Evolutionary conservation across 2,329 filamentous ascomycete species (phyloP).

Genomic region (Pyrenophora seminiperda): DNA sequence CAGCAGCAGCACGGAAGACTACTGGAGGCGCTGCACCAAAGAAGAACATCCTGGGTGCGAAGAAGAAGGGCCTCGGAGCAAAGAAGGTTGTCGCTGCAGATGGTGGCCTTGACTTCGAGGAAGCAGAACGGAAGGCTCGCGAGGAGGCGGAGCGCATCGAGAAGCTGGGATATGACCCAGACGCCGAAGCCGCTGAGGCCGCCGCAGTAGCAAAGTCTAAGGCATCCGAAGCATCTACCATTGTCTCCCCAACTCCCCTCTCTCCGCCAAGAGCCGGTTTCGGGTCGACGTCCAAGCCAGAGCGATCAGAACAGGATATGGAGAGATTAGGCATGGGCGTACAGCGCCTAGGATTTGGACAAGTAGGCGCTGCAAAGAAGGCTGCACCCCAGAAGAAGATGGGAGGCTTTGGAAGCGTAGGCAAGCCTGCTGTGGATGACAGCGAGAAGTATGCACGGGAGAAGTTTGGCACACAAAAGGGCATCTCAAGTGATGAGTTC

Average conservation of each 20-base stretch:
- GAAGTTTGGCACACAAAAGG: slow-evolving; percentile 92
- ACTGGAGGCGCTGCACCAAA: slow-evolving; percentile 67
- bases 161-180: slow-evolving; percentile 92
- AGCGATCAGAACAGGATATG: slow-evolving; percentile 72
- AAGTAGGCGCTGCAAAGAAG: slow-evolving; percentile 69
- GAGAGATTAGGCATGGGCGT: slow-evolving; percentile 91
- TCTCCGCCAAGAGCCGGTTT: slow-evolving; percentile 68
- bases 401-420: slow-evolving; percentile 87
- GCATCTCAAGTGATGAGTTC: slow-evolving; percentile 97
- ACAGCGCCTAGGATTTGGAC: slow-evolving; percentile 82
- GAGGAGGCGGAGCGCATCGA: slow-evolving; percentile 96
- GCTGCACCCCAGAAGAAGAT: slow-evolving; percentile 69
- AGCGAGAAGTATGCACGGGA: slow-evolving; percentile 80
- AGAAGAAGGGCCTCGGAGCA: slow-evolving; percentile 58
- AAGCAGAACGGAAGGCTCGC: slow-evolving; percentile 94
- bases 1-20: slow-evolving; percentile 80
- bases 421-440: slow-evolving; percentile 72
- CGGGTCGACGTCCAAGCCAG: slow-evolving; percentile 60
- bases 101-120: slow-evolving; percentile 83
- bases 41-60: slow-evolving; percentile 89
- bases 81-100: slow-evolving; percentile 77
- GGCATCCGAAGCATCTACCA: slow-evolving; percentile 58
- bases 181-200: slow-evolving; percentile 68
- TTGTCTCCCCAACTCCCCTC: slow-evolving; percentile 76
- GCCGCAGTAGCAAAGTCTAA: slow-evolving; percentile 48